Base-by-base conservation (phyloP, 352 stramenopile genomes). In the Pythium phragmitis region DNA sequence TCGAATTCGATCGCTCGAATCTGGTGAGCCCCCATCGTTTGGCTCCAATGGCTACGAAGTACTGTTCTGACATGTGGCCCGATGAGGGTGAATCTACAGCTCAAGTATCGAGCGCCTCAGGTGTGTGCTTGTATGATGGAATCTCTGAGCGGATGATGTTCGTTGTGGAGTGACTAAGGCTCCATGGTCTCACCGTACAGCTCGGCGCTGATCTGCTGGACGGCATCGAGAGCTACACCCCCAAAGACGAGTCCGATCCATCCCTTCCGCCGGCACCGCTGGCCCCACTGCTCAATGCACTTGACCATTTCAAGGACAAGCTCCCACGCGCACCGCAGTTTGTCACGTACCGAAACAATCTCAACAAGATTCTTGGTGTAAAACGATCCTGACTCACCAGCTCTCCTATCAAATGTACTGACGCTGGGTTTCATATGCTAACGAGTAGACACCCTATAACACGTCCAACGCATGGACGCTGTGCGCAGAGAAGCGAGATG, bases 351-450 rank as follows among this genome's bases (percentile, higher is more conserved):
- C 70, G 85, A 37, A 93, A 93, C 72, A 91, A 93, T 57, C 59
- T 93, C 43, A 93, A 93, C 77, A 93, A 91, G 49, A 89, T 93
- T 58, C 79, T 93, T 55, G 79, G 78, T 4, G 85, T 93, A 59
- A 37, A 67, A 76, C 11, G 14, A 14, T 26, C 14, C 33, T 13
- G 12, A 13, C 2, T 34, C 2, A n/a, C 7, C 8, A 6, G 21
- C 48, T 23, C 21, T 21, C 2, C 30, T 11, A 55, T 46, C 39
- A n/a, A 7, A 1, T 5, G 36, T 30, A 14, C 37, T 41, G 21
- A 65, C 49, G 36, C 2, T 43, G 17, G 8, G 45, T 14, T 21
- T 53, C 21, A 37, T 19, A 8, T 54, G 41, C 28, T 39, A 13
- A 23, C 59, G 17, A 39, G 6, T 36, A 92, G 84, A 91, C 81